Evolutionary conservation across 768 basidiomycete genomes (phyloP).

Genomic region (Boletus eberwhitei): DNA sequence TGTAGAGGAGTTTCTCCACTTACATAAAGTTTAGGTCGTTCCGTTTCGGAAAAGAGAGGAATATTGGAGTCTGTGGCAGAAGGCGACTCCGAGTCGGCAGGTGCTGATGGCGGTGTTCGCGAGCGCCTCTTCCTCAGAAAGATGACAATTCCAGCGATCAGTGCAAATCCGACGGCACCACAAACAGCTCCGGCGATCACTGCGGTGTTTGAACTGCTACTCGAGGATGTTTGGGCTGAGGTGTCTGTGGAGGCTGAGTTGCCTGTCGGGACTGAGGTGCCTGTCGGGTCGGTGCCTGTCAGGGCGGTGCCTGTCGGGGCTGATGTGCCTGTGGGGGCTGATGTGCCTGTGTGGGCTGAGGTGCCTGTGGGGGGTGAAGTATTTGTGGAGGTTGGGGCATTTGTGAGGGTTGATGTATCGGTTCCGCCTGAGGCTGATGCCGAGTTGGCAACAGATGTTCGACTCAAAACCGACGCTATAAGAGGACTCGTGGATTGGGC

Average conservation of each 20-base stretch:
- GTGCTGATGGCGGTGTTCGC: slow-evolving; percentile 17
- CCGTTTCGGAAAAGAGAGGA: slow-evolving; percentile 15
- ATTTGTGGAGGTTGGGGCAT: no score
- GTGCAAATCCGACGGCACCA: slow-evolving; percentile 49
- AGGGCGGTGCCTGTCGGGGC: no score
- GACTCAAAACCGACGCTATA: no score
- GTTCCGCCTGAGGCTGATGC: slow-evolving; percentile 7
- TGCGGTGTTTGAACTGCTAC: slow-evolving; percentile 37
- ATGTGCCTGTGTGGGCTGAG: no score
- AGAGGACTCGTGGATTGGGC: slow-evolving; percentile 25
- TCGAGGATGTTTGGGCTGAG: not conserved
- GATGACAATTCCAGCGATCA: slow-evolving; percentile 37
- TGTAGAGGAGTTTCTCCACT: slow-evolving; percentile 3
- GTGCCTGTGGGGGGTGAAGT: no score
- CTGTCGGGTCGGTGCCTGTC: no score
- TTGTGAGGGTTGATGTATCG: no score
- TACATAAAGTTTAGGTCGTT: slow-evolving; percentile 30
- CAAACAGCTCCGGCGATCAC: slow-evolving; percentile 64
- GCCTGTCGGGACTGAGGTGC: no score
- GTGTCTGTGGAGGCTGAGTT: no score
- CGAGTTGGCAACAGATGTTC: no score
- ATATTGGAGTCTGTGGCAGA: not conserved
- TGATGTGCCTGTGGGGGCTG: no score
- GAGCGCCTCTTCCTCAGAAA: slow-evolving; percentile 39
- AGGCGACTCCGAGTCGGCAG: no score